Percentiles rank a stretch among this genome's conserved stretches.
These are phyloP conservation scores for Curvularia sp. DNA, from an alignment of 2,329 filamentous ascomycete species.

Conservation along the genomic window DNA sequence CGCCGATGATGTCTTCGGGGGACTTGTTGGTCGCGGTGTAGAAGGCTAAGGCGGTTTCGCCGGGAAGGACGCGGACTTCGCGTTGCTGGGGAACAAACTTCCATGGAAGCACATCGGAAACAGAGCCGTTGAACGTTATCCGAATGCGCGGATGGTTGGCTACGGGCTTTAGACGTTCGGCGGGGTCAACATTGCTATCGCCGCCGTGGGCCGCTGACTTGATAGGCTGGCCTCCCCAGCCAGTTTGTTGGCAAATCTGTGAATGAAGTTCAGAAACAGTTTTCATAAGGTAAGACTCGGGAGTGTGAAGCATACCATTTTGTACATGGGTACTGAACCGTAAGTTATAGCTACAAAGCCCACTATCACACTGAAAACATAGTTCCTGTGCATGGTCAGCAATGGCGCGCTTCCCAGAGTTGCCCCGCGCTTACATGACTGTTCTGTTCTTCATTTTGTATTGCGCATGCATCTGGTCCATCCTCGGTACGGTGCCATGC, in stretches of 20 bases:
- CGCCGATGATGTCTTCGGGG: conserved; percentile 92
- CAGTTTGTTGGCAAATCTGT: conserved; percentile 82
- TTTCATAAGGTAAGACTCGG: not conserved
- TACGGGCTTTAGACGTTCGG: conserved; percentile 80
- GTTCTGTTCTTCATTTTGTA: conserved; percentile 74
- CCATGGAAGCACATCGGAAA: conserved; percentile 95
- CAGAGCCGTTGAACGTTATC: conserved; percentile 94
- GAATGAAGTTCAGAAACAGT: conserved; percentile 13
- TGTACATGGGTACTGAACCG: conserved; percentile 84
- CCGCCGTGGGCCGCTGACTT: conserved; percentile 75
- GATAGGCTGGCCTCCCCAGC: conserved; percentile 92
- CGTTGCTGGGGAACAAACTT: conserved; percentile 97
- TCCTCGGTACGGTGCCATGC: conserved; percentile 58
- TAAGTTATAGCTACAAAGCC: conserved; percentile 82
- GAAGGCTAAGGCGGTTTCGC: conserved; percentile 95
- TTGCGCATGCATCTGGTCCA: conserved; percentile 69
- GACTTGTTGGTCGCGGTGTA: conserved; percentile 96
- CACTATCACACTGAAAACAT: conserved; percentile 77
- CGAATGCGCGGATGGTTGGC: conserved; percentile 82
- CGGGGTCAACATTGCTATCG: conserved; percentile 66
- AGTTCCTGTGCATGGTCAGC: conserved; percentile 59
- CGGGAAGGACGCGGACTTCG: conserved; percentile 92
- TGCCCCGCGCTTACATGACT: conserved; percentile 60
- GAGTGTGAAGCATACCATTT: conserved; percentile 66
- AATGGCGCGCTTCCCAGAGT: not conserved